These are phyloP conservation scores for Coccomyxa subellipsoidea DNA, from an alignment of 163 green algal species.

Conservation along the genomic window DNA sequence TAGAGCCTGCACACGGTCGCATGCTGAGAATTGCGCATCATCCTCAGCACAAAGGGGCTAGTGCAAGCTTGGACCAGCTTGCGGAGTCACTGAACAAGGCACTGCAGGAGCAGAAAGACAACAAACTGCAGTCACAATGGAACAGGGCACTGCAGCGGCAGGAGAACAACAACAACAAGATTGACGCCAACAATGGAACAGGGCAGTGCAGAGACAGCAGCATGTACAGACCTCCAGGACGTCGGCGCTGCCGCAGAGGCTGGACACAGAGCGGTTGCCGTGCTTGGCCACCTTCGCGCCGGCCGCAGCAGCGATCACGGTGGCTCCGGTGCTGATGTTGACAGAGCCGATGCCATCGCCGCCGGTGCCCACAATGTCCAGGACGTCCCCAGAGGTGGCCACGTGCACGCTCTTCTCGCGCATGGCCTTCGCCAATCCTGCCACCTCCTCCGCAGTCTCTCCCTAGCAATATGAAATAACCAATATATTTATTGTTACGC, in stretches of 20 bases:
- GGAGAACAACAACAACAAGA: too few relatives aligned
- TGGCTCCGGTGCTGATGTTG: constrained; percentile 97
- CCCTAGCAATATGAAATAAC: constrained; percentile 44
- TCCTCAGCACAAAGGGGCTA: background rate
- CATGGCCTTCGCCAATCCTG: constrained; percentile 89
- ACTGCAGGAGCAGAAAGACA: too few relatives aligned
- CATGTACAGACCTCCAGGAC: constrained; percentile 90
- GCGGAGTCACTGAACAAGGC: too few relatives aligned
- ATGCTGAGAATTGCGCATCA: too few relatives aligned
- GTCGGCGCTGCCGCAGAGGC: constrained; percentile 90
- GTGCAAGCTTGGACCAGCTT: too few relatives aligned
- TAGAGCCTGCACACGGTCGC: constrained; percentile 84
- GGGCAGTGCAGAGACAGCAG: too few relatives aligned
- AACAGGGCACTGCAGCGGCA: too few relatives aligned
- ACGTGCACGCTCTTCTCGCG: constrained; percentile 27
- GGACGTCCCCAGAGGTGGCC: constrained; percentile 41
- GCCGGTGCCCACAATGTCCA: constrained; percentile 99
- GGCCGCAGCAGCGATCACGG: constrained; percentile 92
- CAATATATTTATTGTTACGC: too few relatives aligned
- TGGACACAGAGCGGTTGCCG: constrained; percentile 91
- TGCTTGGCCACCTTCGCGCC: constrained; percentile 96
- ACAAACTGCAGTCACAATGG: too few relatives aligned
- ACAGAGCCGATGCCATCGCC: constrained; percentile 96
- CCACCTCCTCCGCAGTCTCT: constrained; percentile 90
- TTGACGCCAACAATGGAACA: too few relatives aligned